These are phyloP conservation scores for Crithidia bombi DNA, from an alignment of 208 protist species.

Conservation along the genomic window DNA sequence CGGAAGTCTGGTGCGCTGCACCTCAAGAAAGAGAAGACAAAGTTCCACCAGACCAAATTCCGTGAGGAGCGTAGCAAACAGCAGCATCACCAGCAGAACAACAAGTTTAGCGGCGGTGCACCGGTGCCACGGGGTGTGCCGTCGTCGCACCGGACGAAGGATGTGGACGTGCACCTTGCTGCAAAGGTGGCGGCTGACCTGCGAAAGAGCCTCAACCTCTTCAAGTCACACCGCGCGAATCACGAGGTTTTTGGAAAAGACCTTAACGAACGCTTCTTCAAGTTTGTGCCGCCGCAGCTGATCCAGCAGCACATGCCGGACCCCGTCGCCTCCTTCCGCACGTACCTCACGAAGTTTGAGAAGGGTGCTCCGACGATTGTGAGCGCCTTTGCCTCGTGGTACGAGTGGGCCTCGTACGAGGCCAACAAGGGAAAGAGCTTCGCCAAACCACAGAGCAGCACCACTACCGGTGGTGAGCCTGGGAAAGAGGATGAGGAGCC, in stretches of 20 bases:
- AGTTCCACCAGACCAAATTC: conserved; percentile 66
- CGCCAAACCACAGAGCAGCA: conserved; percentile 20
- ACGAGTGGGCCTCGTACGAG: conserved; percentile 87
- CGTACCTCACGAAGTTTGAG: conserved; percentile 79
- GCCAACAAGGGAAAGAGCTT: conserved; percentile 55
- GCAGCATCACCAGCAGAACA: conserved; percentile 25
- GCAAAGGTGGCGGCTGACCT: conserved; percentile 78
- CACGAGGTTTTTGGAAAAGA: conserved; percentile 54
- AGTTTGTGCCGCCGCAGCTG: conserved; percentile 76
- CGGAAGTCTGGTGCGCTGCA: conserved; percentile 25
- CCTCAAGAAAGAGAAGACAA: conserved; percentile 66
- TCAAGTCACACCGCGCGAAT: conserved; percentile 55
- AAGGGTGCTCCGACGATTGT: conserved; percentile 57
- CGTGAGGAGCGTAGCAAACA: conserved; percentile 36
- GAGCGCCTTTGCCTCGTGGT: conserved; percentile 74
- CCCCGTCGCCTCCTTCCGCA: conserved; percentile 60
- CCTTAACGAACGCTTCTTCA: conserved; percentile 68
- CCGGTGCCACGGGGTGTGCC: background rate
- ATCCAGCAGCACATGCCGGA: conserved; percentile 81
- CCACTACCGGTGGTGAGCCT: background rate
- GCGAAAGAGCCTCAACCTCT: conserved; percentile 61
- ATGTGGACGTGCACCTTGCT: conserved; percentile 81
- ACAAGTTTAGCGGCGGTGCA: background rate
- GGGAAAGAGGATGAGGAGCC: conserved; percentile 23
- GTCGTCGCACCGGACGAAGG: conserved; percentile 55